Conservation (phyloP, 1,139 yeast genomes). For the Yamadazyma taylorii region DNA sequence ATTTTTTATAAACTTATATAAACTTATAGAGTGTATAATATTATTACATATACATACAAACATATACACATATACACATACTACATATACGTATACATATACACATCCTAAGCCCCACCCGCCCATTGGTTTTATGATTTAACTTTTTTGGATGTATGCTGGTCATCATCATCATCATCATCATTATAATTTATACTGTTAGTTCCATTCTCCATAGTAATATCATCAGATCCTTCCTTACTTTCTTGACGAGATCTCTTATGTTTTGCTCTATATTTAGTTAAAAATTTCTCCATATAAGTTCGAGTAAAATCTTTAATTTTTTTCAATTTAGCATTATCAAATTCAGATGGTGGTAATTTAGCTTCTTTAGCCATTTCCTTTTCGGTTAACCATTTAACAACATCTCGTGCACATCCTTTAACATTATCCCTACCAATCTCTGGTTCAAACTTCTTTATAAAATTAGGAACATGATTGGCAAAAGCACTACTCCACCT, state of each 20-base stretch:
- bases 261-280: slow-evolving; percentile 48
- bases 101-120: too few relatives aligned
- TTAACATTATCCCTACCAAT: slow-evolving; percentile 76
- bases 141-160: slow-evolving; percentile 7
- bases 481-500: slow-evolving; percentile 72
- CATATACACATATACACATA: too few relatives aligned
- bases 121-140: slow-evolving; percentile 3
- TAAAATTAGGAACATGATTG: slow-evolving; percentile 71
- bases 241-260: slow-evolving; percentile 21
- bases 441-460: slow-evolving; percentile 63
- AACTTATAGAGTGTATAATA: slow-evolving; percentile 8
- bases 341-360: slow-evolving; percentile 57
- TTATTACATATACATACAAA: slow-evolving; percentile 2
- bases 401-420: slow-evolving; percentile 77
- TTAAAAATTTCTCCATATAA: slow-evolving; percentile 75
- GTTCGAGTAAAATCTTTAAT: slow-evolving; percentile 60
- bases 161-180: slow-evolving; percentile 5
- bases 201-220: neutral
- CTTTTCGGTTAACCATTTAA: slow-evolving; percentile 59
- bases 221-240: slow-evolving; percentile 2
- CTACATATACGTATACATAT: too few relatives aligned
- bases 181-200: neutral
- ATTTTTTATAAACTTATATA: too few relatives aligned
- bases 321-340: slow-evolving; percentile 64
- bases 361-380: slow-evolving; percentile 52